Base-by-base conservation (phyloP, 441 rosid species). In the Erodium trifolium region DNA sequence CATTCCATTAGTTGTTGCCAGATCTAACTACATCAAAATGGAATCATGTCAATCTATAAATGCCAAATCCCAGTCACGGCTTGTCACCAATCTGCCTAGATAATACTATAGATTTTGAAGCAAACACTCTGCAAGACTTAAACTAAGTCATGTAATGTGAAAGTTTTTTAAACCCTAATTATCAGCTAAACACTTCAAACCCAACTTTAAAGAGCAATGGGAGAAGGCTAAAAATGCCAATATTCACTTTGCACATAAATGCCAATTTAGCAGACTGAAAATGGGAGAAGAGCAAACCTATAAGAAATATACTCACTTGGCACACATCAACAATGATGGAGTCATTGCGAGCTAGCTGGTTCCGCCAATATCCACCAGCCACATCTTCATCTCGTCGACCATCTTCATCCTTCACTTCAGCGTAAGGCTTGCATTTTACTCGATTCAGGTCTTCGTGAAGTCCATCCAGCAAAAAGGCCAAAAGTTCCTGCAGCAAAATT, bases 371-470 rank as follows among this genome's bases (percentile, higher is more conserved):
- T 70, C 85, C 92, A 78, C 87, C 90, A 67, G 91, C 91, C 76
- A 88, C 83, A 79, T 85, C 87, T 73, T 83, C 85, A 78, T 88
- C 90, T 4, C 75, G 79, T 67, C 79, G 85, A 76, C 86, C 92
- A 68, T 85, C 92, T 66, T 80, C 84, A 78, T 88, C 92, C 84
- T 85, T 82, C 73, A 82, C 87, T 78, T 88, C 92, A 75, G 76
- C 82, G 68, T 88, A 88, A 70, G 94, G 94, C 75, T 88, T 87
- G 78, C 84, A 76, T 76, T 68, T 88, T 67, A 88, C 94, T 69
- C 88, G 90, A 74, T 88, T 88, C 63, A 88, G 85, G 75, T 87
- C 92, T 80, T 88, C 91, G 57, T 87, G 94, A 60, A 87, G 94
- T 76, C 94, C 92, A 83, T 88, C 94, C 77, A 88, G 71, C 76